Evolutionary conservation across 2,329 filamentous ascomycete genomes (phyloP).

Genomic region (Orbilia oligospora): DNA sequence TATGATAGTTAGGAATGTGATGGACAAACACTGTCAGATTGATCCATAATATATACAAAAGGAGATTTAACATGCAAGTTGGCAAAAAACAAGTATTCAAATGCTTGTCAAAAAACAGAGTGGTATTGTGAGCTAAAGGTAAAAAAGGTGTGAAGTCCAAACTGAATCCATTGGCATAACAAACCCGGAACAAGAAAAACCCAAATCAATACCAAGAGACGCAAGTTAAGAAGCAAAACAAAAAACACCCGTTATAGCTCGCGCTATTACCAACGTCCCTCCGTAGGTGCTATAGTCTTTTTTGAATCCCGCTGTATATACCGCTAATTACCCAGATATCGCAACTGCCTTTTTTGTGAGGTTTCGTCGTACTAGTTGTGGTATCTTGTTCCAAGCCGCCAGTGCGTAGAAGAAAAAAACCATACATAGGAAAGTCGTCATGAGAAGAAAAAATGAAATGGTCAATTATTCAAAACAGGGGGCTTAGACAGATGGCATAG

Average conservation of each 20-base stretch:
- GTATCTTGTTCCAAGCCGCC: conserved; percentile 56
- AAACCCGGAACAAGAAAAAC: conserved; percentile 12
- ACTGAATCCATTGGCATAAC: conserved; percentile 13
- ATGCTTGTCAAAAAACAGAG: conserved; percentile 24
- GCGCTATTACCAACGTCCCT: conserved; percentile 49
- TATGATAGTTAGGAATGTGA: not conserved
- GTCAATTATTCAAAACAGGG: conserved; percentile 15
- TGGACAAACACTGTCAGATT: conserved; percentile 34
- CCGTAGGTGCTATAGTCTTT: conserved; percentile 36
- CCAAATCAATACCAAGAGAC: conserved; percentile 7
- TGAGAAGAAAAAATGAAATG: conserved; percentile 22
- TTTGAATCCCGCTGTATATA: conserved; percentile 49
- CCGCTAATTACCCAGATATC: conserved; percentile 37
- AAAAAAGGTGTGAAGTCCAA: conserved; percentile 24
- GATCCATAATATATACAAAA: conserved; percentile 50
- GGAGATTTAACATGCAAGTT: conserved; percentile 16
- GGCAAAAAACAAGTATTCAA: conserved; percentile 23
- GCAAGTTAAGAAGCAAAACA: conserved; percentile 11
- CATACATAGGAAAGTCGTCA: conserved; percentile 23
- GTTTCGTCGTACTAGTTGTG: conserved; percentile 35
- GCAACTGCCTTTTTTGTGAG: conserved; percentile 42
- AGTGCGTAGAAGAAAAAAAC: conserved; percentile 56
- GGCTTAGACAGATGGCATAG: conserved; percentile 11
- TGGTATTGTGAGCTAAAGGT: conserved; percentile 39
- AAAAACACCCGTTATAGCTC: conserved; percentile 58